Base-by-base conservation (phyloP, 1,284 basidiomycete species). In the Trichosporon sp. region DNA sequence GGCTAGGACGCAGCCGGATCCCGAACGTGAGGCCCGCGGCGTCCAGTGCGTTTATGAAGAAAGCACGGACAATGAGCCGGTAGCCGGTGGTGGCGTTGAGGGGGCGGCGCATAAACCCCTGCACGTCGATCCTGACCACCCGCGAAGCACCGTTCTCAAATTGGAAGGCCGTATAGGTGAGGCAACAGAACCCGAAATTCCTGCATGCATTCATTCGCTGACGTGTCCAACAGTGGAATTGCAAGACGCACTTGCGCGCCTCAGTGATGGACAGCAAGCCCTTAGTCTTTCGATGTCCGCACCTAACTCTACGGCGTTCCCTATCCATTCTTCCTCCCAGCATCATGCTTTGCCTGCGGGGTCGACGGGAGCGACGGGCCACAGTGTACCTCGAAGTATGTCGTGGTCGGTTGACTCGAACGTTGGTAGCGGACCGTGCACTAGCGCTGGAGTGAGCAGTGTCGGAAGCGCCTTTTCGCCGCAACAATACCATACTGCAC, bases 111-210 rank as follows among this genome's bases (percentile, higher is more conserved):
- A 27, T 3, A 13, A 25, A 9, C 16, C 49, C 49, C 49, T 54
- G 14, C 49, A 54, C 27, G 27, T 54, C 27, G 49, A 54, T 54
- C 49, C 49, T 54, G 49, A 64, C 6, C 63, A 66, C 11, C 58
- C 61, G 2, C 57, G 60, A 5, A 61, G 52, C 11, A 57, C 69
- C 1, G 67, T 75, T 14, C 65, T 60, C 25, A 65, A 66, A 46
- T 65, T 78, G 16, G 76, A 78, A 49, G 70, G 69, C 7, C 68
- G 69, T 59, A 70, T 76, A 32, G 73, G 74, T 74, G 63, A 66
- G 74, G 71, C 14, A 44, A 29, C 49, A 21, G 19, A 27, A 13
- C 8, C 49, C 49, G 7, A 7, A 16, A 27, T 31, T 4, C 25
- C 8, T 27, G 16, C 4, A 11, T 52, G 49, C 49, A 27, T 7